Conservation (phyloP, 352 stramenopile genomes). For the Globisporangium ultimum region DNA sequence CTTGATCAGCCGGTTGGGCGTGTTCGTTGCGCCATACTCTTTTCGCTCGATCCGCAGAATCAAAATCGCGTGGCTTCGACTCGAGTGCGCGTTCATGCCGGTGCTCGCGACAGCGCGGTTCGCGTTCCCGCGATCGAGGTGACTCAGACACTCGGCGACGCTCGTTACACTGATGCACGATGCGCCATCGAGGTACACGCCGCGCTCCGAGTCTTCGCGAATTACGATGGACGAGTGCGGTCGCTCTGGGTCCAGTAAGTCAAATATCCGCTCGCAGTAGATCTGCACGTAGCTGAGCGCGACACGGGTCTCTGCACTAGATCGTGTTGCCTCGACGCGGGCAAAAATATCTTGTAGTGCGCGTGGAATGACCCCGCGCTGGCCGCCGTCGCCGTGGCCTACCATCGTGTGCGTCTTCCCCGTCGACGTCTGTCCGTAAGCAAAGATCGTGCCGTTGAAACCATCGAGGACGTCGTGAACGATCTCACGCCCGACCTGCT, state of each 20-base stretch:
- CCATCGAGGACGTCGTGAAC: slow-evolving; percentile 61
- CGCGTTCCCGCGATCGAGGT: slow-evolving; percentile 46
- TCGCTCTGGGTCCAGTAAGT: slow-evolving; percentile 50
- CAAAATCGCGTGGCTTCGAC: slow-evolving; percentile 84
- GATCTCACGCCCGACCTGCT: slow-evolving; percentile 42
- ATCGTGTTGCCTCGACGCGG: no score
- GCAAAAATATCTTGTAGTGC: slow-evolving; percentile 58
- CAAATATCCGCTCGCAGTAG: slow-evolving; percentile 78
- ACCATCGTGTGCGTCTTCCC: slow-evolving; percentile 78
- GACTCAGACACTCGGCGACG: slow-evolving; percentile 41
- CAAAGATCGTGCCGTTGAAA: slow-evolving; percentile 67
- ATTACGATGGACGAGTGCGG: slow-evolving; percentile 46
- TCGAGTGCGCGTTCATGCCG: slow-evolving; percentile 85
- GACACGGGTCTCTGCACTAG: slow-evolving; percentile 28
- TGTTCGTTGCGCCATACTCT: slow-evolving; percentile 21
- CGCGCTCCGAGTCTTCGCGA: slow-evolving; percentile 54
- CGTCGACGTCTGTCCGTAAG: slow-evolving; percentile 62
- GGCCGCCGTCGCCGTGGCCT: slow-evolving; percentile 28
- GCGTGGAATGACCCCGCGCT: slow-evolving; percentile 56
- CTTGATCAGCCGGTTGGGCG: slow-evolving; percentile 33
- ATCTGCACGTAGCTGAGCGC: slow-evolving; percentile 76
- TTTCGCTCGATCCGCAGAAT: slow-evolving; percentile 81
- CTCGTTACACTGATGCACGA: slow-evolving; percentile 33
- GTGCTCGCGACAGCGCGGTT: slow-evolving; percentile 82
- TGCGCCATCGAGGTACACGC: slow-evolving; percentile 68